These are phyloP conservation scores for Passiflora organensis DNA, from an alignment of 345 rosid species.

Conservation along the genomic window DNA sequence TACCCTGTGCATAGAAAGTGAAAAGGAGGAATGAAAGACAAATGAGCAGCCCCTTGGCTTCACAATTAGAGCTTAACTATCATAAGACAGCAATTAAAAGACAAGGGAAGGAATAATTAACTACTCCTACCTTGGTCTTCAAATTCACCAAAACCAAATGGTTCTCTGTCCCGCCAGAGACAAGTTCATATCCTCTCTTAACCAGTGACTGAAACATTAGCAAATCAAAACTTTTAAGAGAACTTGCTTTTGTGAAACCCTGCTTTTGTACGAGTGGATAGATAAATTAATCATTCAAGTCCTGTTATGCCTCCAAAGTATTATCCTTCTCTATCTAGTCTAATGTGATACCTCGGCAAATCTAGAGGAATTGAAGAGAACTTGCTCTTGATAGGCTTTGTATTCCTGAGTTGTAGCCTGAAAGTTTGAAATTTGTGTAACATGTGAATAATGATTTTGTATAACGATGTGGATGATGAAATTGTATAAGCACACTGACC, in stretches of 20 bases:
- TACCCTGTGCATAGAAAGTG: conserved; percentile 45
- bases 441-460: no score
- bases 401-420: conserved; percentile 92
- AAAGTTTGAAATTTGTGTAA: no score
- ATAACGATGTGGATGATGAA: no score
- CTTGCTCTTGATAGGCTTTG: conserved; percentile 98
- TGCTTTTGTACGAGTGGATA: no score
- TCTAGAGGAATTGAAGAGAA: conserved; percentile 71
- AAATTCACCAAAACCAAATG: conserved; percentile 94
- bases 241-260: no score
- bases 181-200: conserved; percentile 72
- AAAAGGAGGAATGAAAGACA: background rate
- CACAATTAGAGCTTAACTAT: background rate
- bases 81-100: background rate
- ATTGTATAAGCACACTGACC: conserved; percentile 39
- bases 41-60: background rate
- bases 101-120: background rate
- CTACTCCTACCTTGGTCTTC: conserved; percentile 64
- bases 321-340: background rate
- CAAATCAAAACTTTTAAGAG: background rate
- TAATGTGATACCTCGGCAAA: conserved; percentile 67
- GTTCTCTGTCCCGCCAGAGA: conserved; percentile 98
- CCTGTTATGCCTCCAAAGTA: no score
- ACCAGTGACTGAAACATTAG: conserved; percentile 46
- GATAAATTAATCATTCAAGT: no score